phyloP scores from a whole-genome alignment of 768 basidiomycete species.

The Kwoniella shandongensis region DNA sequence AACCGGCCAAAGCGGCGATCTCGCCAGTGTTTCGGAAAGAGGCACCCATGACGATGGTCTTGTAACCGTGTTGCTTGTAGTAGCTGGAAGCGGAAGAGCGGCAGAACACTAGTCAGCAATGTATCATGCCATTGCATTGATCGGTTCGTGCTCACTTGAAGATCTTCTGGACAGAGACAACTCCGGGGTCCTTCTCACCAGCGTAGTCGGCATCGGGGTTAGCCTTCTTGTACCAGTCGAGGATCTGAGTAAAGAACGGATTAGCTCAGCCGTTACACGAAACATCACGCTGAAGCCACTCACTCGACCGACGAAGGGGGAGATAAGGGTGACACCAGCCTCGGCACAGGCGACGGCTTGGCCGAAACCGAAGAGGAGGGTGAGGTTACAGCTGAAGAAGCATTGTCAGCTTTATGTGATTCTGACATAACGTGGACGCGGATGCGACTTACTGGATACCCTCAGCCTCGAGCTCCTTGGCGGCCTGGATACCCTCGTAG shows the following conservation, averaged over 20 bases:
- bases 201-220: constrained; percentile 73
- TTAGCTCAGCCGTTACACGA: not conserved
- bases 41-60: constrained; percentile 99
- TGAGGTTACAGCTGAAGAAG: constrained; percentile 76
- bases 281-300: constrained; percentile 55
- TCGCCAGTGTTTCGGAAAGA: constrained; percentile 97
- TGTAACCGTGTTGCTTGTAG: constrained; percentile 98
- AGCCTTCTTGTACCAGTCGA: constrained; percentile 97
- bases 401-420: not conserved
- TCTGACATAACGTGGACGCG: not conserved
- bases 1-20: constrained; percentile 91
- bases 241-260: constrained; percentile 65
- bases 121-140: not conserved
- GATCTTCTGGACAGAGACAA: constrained; percentile 91
- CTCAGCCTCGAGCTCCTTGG: constrained; percentile 87
- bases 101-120: no score
- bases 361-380: constrained; percentile 95
- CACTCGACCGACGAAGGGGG: constrained; percentile 97
- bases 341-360: constrained; percentile 99
- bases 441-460: constrained; percentile 65
- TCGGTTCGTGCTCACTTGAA: constrained; percentile 70
- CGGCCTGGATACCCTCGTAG: constrained; percentile 99
- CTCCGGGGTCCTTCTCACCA: constrained; percentile 92
- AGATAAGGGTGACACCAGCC: constrained; percentile 96
- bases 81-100: constrained; percentile 45